phyloP scores from a whole-genome alignment of 23 red algal genomes.

The Chondrus crispus region DNA sequence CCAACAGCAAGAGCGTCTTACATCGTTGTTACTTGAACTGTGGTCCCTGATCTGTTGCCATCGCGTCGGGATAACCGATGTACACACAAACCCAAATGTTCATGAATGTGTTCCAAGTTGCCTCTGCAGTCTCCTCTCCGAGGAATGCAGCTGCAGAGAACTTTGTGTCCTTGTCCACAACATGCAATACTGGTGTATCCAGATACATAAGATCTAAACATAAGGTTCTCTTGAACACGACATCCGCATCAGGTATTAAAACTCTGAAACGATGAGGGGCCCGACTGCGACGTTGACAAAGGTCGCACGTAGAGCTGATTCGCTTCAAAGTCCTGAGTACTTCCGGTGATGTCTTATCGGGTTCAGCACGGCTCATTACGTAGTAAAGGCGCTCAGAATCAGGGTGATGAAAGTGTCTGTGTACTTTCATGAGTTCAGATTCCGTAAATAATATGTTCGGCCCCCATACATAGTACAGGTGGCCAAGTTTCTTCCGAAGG shows the following conservation, averaged over 20 bases:
- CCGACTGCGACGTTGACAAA: neutral
- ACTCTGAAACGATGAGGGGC: slow-evolving; percentile 16
- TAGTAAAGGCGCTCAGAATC: neutral
- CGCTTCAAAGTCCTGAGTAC: neutral
- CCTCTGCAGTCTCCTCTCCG: neutral
- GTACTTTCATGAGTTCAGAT: neutral
- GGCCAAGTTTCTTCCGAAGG: neutral
- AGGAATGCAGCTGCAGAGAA: slow-evolving; percentile 11
- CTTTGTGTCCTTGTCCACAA: neutral
- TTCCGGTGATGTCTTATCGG: neutral
- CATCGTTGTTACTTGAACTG: neutral
- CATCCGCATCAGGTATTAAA: neutral
- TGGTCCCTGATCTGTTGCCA: neutral
- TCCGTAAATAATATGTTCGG: neutral
- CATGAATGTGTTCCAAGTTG: neutral
- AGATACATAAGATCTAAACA: neutral
- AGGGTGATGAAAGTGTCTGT: slow-evolving; percentile 38
- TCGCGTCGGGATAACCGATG: neutral
- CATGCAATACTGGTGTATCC: neutral
- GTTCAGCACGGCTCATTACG: neutral
- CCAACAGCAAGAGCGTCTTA: neutral
- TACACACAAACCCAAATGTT: neutral
- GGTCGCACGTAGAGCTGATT: slow-evolving; percentile 3
- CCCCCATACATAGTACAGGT: neutral
- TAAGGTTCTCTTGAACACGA: neutral